Conservation (phyloP, 2,329 filamentous ascomycete genomes). For the Clonostachys rosea region DNA sequence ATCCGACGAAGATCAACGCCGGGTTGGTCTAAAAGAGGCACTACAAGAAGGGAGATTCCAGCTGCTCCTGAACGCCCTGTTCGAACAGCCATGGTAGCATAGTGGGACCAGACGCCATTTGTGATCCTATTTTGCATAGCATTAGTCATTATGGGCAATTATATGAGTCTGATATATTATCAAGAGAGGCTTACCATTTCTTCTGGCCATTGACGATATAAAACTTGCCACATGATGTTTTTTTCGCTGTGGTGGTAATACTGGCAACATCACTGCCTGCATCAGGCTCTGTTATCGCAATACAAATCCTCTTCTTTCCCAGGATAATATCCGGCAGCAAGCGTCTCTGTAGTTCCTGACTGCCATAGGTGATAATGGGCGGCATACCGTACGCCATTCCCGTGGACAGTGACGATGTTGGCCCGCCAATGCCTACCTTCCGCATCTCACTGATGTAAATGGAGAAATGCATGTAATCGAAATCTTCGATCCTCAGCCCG, state of each 20-base stretch:
- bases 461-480: constrained; percentile 50
- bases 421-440: constrained; percentile 47
- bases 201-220: constrained; percentile 65
- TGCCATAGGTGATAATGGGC: constrained; percentile 60
- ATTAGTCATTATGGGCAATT: too few species aligned
- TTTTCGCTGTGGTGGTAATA: constrained; percentile 53
- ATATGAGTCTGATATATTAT: too few species aligned
- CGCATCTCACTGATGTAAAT: constrained; percentile 51
- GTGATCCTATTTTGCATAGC: constrained; percentile 44
- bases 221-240: constrained; percentile 31
- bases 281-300: constrained; percentile 10
- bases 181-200: constrained; percentile 44
- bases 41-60: constrained; percentile 54
- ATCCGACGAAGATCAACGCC: constrained; percentile 49
- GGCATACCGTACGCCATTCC: constrained; percentile 60
- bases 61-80: constrained; percentile 47
- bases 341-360: constrained; percentile 40
- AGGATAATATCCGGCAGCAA: constrained; percentile 5
- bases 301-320: constrained; percentile 7
- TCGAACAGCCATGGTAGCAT: constrained; percentile 57
- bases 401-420: constrained; percentile 48
- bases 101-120: constrained; percentile 53
- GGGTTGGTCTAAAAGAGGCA: constrained; percentile 44
- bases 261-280: constrained; percentile 50
- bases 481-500: neutral